Evolutionary conservation across 2,329 filamentous ascomycete species (phyloP).

Genomic region (Xylariaceae sp.): DNA sequence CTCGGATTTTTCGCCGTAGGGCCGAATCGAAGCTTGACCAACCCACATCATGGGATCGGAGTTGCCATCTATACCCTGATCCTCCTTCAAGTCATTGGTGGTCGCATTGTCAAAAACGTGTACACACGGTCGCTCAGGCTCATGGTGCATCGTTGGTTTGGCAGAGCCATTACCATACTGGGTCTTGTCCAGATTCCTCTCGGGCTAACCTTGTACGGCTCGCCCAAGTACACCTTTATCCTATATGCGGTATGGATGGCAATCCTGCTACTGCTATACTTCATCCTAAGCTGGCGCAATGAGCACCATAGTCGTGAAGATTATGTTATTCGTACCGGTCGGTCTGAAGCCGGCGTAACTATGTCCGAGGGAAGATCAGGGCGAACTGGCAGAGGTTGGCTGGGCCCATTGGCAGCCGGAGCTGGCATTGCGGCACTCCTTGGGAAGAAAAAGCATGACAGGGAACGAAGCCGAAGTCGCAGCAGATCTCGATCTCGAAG

Average conservation of each 20-base stretch:
- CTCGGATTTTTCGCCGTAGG: constrained; percentile 78
- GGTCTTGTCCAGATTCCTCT: constrained; percentile 85
- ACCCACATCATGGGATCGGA: constrained; percentile 82
- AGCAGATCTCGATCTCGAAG: constrained; percentile 30
- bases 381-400: constrained; percentile 42
- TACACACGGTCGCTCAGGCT: constrained; percentile 45
- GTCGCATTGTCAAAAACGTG: constrained; percentile 56
- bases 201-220: constrained; percentile 87
- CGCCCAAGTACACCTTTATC: constrained; percentile 79
- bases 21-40: constrained; percentile 64
- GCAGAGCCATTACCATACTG: constrained; percentile 71
- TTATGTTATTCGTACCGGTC: constrained; percentile 54
- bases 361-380: constrained; percentile 28
- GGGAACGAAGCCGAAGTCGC: constrained; percentile 35
- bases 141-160: constrained; percentile 84
- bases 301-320: constrained; percentile 48
- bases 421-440: constrained; percentile 45
- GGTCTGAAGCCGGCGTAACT: constrained; percentile 40
- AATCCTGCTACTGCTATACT: constrained; percentile 69
- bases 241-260: constrained; percentile 77
- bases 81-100: constrained; percentile 66
- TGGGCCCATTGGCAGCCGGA: constrained; percentile 50
- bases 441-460: constrained; percentile 39
- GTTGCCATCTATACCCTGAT: constrained; percentile 73
- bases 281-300: constrained; percentile 70